A percentile compares a stretch with the other conserved stretches of the same genome.
Conservation (phyloP, 192 early-diverging fungal genomes). For the Coemansia reversa region DNA sequence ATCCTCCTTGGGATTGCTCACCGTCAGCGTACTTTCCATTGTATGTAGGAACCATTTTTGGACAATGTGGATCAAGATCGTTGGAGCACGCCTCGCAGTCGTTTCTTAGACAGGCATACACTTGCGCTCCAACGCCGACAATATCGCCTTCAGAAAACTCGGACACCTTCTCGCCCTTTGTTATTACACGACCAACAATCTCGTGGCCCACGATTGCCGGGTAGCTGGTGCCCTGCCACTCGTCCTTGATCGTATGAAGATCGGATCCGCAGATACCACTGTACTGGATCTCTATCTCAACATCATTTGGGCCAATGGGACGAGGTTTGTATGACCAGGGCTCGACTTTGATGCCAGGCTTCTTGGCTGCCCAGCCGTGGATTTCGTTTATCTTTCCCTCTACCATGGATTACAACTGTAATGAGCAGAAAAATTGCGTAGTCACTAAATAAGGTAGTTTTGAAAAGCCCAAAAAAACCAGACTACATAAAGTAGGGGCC, state of each 20-base stretch:
- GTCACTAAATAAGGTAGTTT: too few relatives aligned
- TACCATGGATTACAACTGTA: constrained; percentile 20
- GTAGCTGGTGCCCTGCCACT: constrained; percentile 55
- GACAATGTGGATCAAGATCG: constrained; percentile 49
- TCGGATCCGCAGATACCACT: constrained; percentile 81
- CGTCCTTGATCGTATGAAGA: constrained; percentile 65
- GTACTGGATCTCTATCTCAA: constrained; percentile 73
- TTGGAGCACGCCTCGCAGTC: constrained; percentile 57
- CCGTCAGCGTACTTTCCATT: constrained; percentile 59
- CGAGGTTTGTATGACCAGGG: constrained; percentile 60
- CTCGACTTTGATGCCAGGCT: constrained; percentile 39
- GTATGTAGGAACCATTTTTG: constrained; percentile 51
- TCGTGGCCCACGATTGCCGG: constrained; percentile 68
- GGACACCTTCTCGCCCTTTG: constrained; percentile 58
- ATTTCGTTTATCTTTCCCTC: constrained; percentile 50
- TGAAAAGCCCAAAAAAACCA: too few relatives aligned
- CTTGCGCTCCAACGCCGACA: constrained; percentile 69
- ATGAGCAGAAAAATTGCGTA: too few relatives aligned
- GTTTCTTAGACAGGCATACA: constrained; percentile 55
- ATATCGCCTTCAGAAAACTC: constrained; percentile 59
- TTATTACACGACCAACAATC: constrained; percentile 63
- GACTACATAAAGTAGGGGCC: too few relatives aligned
- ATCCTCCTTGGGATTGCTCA: constrained; percentile 57
- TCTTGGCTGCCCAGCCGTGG: constrained; percentile 47
- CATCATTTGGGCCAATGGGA: constrained; percentile 60